Base-by-base conservation (phyloP, 768 basidiomycete species). In the Cystobasidium onofrii region DNA sequence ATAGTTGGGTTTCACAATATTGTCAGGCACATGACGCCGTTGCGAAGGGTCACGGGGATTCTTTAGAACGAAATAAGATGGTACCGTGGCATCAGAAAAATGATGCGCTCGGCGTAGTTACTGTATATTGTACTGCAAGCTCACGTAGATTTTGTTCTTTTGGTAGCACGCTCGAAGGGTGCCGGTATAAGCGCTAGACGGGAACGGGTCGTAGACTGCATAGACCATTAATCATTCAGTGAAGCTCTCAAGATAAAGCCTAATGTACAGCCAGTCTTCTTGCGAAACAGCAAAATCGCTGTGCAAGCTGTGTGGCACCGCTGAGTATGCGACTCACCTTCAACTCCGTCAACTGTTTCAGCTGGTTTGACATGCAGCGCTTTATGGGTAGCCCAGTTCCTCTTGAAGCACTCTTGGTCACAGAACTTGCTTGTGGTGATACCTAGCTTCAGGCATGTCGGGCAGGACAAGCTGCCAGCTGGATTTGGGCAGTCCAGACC, bases 381-480 rank as follows among this genome's bases (percentile, higher is more conserved):
- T 44, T 75, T 69, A 57, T 75, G 81, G 74, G 79, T 79, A 78
- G 80, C 79, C 80, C 95, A 98, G 81, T 86, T 89, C 60, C 88
- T 86, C 82, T 96, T 97, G 86, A 97, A 97, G 83, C 95, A 98
- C 64, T 90, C 91, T 81, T 98, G 95, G 29, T 88, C 87, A 76
- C 95, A 97, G 83, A 94, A 98, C 77, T 80, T 82, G 36, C 80
- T 80, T n/a, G 81, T 82, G 6, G 77, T 77, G 62, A 83, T 82
- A 20, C 81, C 82, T n/a, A 82, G 76, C 67, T 82, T 83, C 44
- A 57, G 1, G 39, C 73, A 74, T 13, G n/a, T 41, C 15, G 74
- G 75, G 33, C 72, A 73, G 64, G 31, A 17, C 52, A 75, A 43
- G 31, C n/a, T 41, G 23, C 46, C 34, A 4, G 67, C 75, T 4